Evolutionary conservation across 2,329 filamentous ascomycete species (phyloP).

Genomic region (Xylariaceae sp.): DNA sequence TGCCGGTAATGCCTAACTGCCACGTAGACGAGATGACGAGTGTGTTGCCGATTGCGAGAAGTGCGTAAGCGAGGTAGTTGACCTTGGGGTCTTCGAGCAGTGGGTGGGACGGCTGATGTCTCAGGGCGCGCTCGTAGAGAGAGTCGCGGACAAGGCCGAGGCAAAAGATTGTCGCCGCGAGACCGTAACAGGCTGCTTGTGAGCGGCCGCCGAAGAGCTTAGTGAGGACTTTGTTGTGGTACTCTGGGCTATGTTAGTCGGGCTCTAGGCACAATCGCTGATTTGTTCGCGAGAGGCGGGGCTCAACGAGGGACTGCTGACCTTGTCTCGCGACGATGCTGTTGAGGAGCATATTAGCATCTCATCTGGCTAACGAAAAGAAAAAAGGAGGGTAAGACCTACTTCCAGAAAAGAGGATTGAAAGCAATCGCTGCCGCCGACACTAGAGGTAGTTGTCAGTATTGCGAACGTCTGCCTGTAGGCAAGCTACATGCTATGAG

Average conservation of each 20-base stretch:
- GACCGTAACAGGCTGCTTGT: conserved; percentile 80
- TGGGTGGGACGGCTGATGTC: conserved; percentile 71
- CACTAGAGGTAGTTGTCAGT: conserved; percentile 50
- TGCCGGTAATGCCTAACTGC: conserved; percentile 89
- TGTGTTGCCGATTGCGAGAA: conserved; percentile 74
- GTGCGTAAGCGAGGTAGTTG: conserved; percentile 64
- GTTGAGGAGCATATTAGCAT: conserved; percentile 12
- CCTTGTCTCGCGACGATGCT: conserved; percentile 83
- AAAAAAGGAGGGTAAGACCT: conserved; percentile 41
- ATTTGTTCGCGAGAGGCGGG: conserved; percentile 13
- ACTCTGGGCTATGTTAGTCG: conserved; percentile 60
- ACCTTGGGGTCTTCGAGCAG: conserved; percentile 60
- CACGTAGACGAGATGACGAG: conserved; percentile 88
- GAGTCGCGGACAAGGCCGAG: conserved; percentile 86
- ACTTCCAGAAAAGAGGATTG: conserved; percentile 99
- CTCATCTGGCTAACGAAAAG: background rate
- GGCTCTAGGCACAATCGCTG: background rate
- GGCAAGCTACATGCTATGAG: background rate
- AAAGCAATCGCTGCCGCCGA: conserved; percentile 81
- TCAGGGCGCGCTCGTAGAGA: conserved; percentile 82
- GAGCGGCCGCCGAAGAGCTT: conserved; percentile 78
- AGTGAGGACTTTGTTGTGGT: conserved; percentile 85
- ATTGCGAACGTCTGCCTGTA: background rate
- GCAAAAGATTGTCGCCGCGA: conserved; percentile 86
- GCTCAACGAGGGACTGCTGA: conserved; percentile 37